Evolutionary conservation across 1,139 yeast genomes (phyloP).

Genomic region (Keqinozyma sinolaborantium): DNA sequence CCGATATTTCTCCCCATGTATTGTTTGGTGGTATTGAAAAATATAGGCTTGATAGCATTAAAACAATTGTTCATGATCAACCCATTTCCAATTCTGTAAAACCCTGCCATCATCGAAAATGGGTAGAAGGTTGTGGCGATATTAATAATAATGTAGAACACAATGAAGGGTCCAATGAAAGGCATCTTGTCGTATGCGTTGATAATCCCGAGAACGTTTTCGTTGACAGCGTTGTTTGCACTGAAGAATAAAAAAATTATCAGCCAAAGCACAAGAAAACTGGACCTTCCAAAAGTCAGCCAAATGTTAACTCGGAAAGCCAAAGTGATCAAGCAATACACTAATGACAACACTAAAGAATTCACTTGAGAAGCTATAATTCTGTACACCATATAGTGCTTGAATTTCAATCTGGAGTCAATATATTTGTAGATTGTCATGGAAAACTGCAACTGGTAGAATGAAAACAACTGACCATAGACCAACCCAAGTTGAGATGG

Average conservation of each 20-base stretch:
- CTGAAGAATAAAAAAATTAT: constrained; percentile 54
- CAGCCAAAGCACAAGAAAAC: constrained; percentile 66
- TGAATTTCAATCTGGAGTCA: constrained; percentile 31
- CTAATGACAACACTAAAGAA: constrained; percentile 50
- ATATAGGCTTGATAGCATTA: constrained; percentile 52
- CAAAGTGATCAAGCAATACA: constrained; percentile 55
- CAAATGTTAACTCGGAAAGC: constrained; percentile 57
- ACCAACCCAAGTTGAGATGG: constrained; percentile 33
- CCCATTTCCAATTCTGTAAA: constrained; percentile 63
- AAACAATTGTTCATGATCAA: constrained; percentile 62
- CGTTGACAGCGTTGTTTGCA: constrained; percentile 64
- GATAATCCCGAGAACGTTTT: constrained; percentile 48
- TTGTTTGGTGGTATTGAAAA: constrained; percentile 55
- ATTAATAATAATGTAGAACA: constrained; percentile 57
- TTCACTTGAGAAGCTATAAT: constrained; percentile 42
- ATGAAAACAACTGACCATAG: constrained; percentile 30
- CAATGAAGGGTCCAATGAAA: constrained; percentile 58
- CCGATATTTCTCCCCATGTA: constrained; percentile 58
- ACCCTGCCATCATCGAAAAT: constrained; percentile 46
- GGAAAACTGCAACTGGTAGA: constrained; percentile 29
- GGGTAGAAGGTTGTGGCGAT: constrained; percentile 63
- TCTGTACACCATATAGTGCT: constrained; percentile 48
- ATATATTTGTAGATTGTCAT: constrained; percentile 18
- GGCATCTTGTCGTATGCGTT: constrained; percentile 43
- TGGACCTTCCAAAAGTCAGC: constrained; percentile 52